phyloP scores from a whole-genome alignment of 208 protist genomes.

The Strigomonas culicis region DNA sequence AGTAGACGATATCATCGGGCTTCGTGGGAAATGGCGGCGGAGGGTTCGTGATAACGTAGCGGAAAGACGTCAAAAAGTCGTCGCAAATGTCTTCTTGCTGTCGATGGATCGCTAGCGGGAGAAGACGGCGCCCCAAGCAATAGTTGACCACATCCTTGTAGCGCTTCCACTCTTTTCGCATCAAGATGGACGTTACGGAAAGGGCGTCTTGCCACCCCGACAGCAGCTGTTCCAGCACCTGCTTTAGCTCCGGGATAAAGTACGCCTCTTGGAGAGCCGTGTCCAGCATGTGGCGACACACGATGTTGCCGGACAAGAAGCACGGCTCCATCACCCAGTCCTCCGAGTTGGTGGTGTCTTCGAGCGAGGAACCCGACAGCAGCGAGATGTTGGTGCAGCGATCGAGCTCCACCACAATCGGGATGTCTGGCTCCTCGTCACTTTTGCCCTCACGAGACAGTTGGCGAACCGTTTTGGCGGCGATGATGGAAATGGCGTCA shows the following conservation, averaged over 20 bases:
- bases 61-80: constrained; percentile 20
- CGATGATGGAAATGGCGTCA: constrained; percentile 31
- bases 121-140: constrained; percentile 22
- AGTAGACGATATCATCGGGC: constrained; percentile 32
- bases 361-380: constrained; percentile 13
- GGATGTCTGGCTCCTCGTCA: constrained; percentile 15
- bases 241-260: constrained; percentile 26
- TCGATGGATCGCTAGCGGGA: constrained; percentile 34
- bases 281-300: constrained; percentile 42
- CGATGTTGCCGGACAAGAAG: constrained; percentile 33
- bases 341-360: constrained; percentile 13
- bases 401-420: constrained; percentile 35
- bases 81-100: no score
- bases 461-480: constrained; percentile 20
- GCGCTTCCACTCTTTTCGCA: constrained; percentile 15
- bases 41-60: constrained; percentile 42
- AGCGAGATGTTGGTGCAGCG: constrained; percentile 21
- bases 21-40: constrained; percentile 24
- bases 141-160: constrained; percentile 27
- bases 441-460: constrained; percentile 21
- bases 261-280: constrained; percentile 31
- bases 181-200: constrained; percentile 22
- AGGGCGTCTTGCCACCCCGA: constrained; percentile 22
- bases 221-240: constrained; percentile 31
- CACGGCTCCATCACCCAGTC: constrained; percentile 37